Evolutionary conservation across 495 filamentous ascomycete genomes (phyloP).

Genomic region (Jackrogersella multiformis): DNA sequence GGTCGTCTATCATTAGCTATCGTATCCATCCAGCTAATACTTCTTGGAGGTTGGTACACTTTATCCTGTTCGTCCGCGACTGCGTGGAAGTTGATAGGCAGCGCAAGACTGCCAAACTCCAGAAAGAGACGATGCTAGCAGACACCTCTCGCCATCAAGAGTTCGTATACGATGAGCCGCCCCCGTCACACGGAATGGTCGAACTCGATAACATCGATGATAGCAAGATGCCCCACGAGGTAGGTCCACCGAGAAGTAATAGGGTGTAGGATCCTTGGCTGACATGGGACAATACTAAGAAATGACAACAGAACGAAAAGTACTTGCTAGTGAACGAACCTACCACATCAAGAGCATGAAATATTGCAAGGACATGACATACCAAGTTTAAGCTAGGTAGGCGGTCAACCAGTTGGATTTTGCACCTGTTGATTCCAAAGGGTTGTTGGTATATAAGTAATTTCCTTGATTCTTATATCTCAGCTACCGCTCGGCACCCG

Average conservation of each 20-base stretch:
- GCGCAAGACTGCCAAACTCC: neutral
- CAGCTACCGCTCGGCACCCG: no score
- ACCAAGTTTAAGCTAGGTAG: no score
- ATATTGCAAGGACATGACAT: no score
- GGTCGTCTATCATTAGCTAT: no score
- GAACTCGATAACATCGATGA: neutral
- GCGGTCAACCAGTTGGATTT: no score
- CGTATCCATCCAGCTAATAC: neutral
- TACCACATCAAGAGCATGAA: no score
- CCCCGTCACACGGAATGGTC: neutral
- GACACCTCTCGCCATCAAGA: neutral
- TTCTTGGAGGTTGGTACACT: slow-evolving; percentile 16
- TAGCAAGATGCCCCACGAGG: neutral
- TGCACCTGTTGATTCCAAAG: no score
- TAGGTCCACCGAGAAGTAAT: neutral
- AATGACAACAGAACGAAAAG: neutral
- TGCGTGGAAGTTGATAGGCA: slow-evolving; percentile 31
- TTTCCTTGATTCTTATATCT: no score
- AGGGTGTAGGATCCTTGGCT: neutral
- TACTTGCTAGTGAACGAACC: neutral
- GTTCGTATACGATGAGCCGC: neutral
- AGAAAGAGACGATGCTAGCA: neutral
- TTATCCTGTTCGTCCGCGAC: slow-evolving; percentile 28
- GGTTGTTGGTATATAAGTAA: no score
- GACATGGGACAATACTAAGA: neutral